These are phyloP conservation scores for Neospermospora avenae DNA, from an alignment of 2,329 filamentous ascomycete genomes.

Conservation along the genomic window DNA sequence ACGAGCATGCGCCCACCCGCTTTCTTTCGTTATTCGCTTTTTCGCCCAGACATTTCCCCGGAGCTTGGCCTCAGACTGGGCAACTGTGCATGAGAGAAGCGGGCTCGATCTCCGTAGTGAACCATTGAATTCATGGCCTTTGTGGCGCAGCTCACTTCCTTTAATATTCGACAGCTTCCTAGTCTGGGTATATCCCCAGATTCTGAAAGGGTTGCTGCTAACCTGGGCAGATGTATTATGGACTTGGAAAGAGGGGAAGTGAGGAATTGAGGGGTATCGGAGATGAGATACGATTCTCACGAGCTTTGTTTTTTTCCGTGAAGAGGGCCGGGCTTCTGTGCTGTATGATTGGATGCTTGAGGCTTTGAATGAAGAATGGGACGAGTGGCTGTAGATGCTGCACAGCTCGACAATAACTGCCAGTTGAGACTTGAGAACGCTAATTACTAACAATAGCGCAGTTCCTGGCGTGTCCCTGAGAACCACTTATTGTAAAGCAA, in stretches of 20 bases:
- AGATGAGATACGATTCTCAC: neutral
- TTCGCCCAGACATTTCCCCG: neutral
- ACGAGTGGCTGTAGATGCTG: neutral
- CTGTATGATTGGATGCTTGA: neutral
- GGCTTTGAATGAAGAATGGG: neutral
- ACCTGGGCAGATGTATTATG: neutral
- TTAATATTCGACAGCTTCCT: neutral
- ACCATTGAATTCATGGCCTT: neutral
- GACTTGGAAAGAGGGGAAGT: neutral
- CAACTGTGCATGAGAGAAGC: neutral
- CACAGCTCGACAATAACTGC: neutral
- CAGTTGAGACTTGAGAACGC: neutral
- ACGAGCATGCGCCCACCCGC: neutral
- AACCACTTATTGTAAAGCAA: too few relatives aligned
- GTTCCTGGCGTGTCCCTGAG: neutral
- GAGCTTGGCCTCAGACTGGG: slow-evolving; percentile 1
- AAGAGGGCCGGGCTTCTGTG: neutral
- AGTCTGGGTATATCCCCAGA: neutral
- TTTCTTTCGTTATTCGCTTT: neutral
- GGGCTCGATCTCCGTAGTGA: neutral
- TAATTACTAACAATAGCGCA: neutral
- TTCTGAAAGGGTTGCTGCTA: neutral
- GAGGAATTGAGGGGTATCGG: neutral
- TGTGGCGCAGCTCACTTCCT: too few relatives aligned
- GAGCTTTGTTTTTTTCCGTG: neutral